Percentiles rank a stretch among this genome's conserved stretches.
Conservation (phyloP, 345 rosid genomes). For the Eutrema yunnanense region DNA sequence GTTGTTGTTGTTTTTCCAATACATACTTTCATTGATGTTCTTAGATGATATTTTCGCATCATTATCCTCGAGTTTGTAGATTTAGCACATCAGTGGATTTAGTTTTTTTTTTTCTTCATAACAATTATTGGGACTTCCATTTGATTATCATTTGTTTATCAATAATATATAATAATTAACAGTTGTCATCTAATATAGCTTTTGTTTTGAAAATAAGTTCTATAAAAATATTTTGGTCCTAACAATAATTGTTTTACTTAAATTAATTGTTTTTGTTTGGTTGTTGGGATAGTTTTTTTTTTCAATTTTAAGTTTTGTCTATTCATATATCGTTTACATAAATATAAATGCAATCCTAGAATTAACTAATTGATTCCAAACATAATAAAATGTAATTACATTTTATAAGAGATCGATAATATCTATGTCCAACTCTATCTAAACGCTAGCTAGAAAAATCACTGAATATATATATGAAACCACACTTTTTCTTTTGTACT, state of each 20-base stretch:
- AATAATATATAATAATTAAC: not conserved
- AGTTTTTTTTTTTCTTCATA: not conserved
- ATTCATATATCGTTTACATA: not conserved
- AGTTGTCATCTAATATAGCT: not conserved
- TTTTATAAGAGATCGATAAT: not conserved
- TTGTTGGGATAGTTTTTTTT: not conserved
- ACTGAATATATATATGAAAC: not conserved
- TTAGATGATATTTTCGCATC: not conserved
- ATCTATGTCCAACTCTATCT: not conserved
- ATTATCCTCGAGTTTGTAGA: not conserved
- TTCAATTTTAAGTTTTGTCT: not conserved
- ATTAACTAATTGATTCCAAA: not conserved
- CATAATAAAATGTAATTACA: not conserved
- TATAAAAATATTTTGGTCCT: not conserved
- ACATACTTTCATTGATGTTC: not conserved
- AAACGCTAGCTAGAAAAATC: not conserved
- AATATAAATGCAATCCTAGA: not conserved
- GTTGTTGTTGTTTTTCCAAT: not conserved
- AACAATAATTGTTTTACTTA: not conserved
- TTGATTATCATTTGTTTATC: not conserved
- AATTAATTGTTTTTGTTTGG: not conserved
- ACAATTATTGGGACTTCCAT: not conserved
- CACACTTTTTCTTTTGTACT: not conserved
- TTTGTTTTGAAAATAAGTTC: not conserved
- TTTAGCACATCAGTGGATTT: not conserved